Conservation (phyloP, 2,329 filamentous ascomycete species). For the Cadophora sp. region DNA sequence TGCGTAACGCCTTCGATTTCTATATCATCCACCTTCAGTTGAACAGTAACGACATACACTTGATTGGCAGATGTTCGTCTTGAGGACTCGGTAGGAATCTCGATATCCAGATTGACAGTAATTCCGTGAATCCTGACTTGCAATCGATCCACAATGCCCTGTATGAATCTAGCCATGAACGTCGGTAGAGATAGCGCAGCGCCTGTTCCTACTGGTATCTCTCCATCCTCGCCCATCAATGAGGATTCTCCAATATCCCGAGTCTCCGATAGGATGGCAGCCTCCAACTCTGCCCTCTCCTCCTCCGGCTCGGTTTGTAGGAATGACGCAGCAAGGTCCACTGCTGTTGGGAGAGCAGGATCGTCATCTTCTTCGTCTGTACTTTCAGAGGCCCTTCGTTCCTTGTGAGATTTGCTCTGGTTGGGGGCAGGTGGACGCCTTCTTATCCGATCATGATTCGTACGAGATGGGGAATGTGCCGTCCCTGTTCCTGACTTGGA, state of each 20-base stretch:
- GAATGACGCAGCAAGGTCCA: slow-evolving; percentile 79
- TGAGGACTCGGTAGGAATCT: slow-evolving; percentile 56
- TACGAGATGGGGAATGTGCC: slow-evolving; percentile 45
- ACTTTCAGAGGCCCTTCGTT: slow-evolving; percentile 24
- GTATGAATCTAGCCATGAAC: slow-evolving; percentile 75
- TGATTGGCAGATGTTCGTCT: slow-evolving; percentile 48
- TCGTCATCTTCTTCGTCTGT: slow-evolving; percentile 38
- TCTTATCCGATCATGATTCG: slow-evolving; percentile 44
- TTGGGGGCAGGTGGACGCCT: slow-evolving; percentile 35
- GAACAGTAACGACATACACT: slow-evolving; percentile 66
- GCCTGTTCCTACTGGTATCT: slow-evolving; percentile 70
- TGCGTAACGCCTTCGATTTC: slow-evolving; percentile 70
- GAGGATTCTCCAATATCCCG: slow-evolving; percentile 68
- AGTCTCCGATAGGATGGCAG: slow-evolving; percentile 68
- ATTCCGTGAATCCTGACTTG: slow-evolving; percentile 71
- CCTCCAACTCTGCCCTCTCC: slow-evolving; percentile 72
- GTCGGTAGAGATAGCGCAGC: slow-evolving; percentile 71
- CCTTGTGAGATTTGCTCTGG: not conserved
- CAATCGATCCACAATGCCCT: slow-evolving; percentile 75
- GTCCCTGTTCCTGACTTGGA: slow-evolving; percentile 36
- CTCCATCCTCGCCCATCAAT: slow-evolving; percentile 65
- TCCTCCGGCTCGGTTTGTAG: slow-evolving; percentile 72
- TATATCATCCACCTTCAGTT: slow-evolving; percentile 68
- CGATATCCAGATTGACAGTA: slow-evolving; percentile 69
- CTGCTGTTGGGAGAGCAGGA: slow-evolving; percentile 68